Evolutionary conservation across 169 alveolate genomes (phyloP).

Genomic region (Babesia gibsoni): DNA sequence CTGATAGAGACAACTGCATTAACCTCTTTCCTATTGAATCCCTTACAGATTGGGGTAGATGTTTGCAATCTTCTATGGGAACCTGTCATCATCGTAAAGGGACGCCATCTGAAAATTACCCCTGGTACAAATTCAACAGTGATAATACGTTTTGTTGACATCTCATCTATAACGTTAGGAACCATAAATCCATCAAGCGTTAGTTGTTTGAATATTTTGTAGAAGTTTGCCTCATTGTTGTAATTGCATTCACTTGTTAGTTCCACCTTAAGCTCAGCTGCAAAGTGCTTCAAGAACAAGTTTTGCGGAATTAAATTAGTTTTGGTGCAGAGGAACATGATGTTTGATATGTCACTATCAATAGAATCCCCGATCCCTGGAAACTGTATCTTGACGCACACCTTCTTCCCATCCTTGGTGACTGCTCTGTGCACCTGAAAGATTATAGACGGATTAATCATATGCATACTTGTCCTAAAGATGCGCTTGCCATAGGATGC

Average conservation of each 20-base stretch:
- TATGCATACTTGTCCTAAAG: slow-evolving; percentile 70
- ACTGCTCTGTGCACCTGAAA: slow-evolving; percentile 70
- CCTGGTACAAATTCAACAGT: slow-evolving; percentile 74
- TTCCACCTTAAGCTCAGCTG: slow-evolving; percentile 68
- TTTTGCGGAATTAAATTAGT: slow-evolving; percentile 67
- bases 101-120: slow-evolving; percentile 1
- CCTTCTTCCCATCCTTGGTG: slow-evolving; percentile 59
- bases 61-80: slow-evolving; percentile 50
- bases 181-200: slow-evolving; percentile 70
- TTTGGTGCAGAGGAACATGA: slow-evolving; percentile 63
- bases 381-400: slow-evolving; percentile 74
- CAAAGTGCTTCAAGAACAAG: slow-evolving; percentile 66
- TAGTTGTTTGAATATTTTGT: slow-evolving; percentile 66
- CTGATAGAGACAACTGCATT: slow-evolving; percentile 78
- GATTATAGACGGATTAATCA: neutral
- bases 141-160: slow-evolving; percentile 64
- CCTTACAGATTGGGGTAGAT: slow-evolving; percentile 60
- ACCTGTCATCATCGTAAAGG: neutral
- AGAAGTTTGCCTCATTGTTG: slow-evolving; percentile 74
- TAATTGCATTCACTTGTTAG: slow-evolving; percentile 75
- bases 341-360: slow-evolving; percentile 71
- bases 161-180: slow-evolving; percentile 65
- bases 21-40: slow-evolving; percentile 80
- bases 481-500: slow-evolving; percentile 82
- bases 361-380: slow-evolving; percentile 77